Evolutionary conservation across 768 basidiomycete genomes (phyloP).

Genomic region (Kwoniella pini): DNA sequence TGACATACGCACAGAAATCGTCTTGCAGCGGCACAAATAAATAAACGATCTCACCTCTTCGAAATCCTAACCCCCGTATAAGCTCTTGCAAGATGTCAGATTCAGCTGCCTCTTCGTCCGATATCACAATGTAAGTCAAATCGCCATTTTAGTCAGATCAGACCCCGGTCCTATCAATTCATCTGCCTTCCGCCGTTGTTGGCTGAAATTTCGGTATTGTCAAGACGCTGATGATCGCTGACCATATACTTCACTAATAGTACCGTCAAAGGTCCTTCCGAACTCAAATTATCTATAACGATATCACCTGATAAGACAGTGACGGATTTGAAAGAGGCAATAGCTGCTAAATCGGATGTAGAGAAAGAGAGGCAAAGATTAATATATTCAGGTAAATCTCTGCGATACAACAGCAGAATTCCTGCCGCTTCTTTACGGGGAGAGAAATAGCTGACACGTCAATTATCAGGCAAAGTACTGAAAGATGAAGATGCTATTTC

Average conservation of each 20-base stretch:
- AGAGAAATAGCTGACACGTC: background rate
- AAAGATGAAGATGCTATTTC: slow-evolving; percentile 71
- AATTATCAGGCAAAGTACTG: slow-evolving; percentile 53
- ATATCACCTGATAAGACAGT: slow-evolving; percentile 83
- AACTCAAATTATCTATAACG: slow-evolving; percentile 85
- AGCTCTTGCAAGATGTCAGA: slow-evolving; percentile 14
- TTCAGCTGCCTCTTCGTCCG: slow-evolving; percentile 12
- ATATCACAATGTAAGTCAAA: slow-evolving; percentile 40
- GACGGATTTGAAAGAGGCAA: slow-evolving; percentile 82
- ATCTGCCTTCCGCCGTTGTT: background rate
- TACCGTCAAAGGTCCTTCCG: slow-evolving; percentile 67
- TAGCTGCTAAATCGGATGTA: slow-evolving; percentile 82
- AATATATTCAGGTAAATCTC: slow-evolving; percentile 74
- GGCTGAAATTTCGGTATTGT: background rate
- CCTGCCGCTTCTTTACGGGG: background rate
- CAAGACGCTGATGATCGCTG: background rate
- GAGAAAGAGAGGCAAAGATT: slow-evolving; percentile 82
- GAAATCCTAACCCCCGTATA: too few relatives aligned
- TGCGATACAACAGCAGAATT: too few relatives aligned
- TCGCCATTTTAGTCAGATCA: background rate
- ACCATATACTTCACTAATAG: slow-evolving; percentile 28
- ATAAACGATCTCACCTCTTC: too few relatives aligned
- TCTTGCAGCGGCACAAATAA: too few relatives aligned
- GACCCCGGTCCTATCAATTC: slow-evolving; percentile 1
- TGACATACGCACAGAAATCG: too few relatives aligned